Evolutionary conservation across 2,329 filamentous ascomycete species (phyloP).

Genomic region (Fusarium sp.): DNA sequence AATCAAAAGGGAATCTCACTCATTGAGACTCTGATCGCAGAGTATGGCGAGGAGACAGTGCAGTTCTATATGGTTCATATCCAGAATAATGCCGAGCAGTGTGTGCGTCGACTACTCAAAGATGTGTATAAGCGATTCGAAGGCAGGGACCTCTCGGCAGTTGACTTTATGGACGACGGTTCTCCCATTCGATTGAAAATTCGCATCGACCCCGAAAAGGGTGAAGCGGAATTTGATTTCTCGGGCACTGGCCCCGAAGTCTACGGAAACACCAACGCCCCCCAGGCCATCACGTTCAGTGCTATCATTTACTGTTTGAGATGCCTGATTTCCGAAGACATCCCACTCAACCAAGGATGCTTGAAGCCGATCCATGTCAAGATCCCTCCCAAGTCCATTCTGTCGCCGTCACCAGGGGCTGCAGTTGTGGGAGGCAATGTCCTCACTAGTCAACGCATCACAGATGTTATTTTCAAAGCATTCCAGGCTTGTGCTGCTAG

Average conservation of each 20-base stretch:
- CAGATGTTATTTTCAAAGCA: conserved; percentile 66
- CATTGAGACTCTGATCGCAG: conserved; percentile 77
- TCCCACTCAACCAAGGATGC: conserved; percentile 86
- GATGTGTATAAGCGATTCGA: conserved; percentile 75
- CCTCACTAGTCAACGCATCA: conserved; percentile 55
- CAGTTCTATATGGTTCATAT: conserved; percentile 87
- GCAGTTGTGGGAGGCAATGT: conserved; percentile 88
- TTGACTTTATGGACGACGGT: conserved; percentile 87
- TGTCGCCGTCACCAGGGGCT: conserved; percentile 78
- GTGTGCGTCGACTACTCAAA: conserved; percentile 77
- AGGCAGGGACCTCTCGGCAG: conserved; percentile 73
- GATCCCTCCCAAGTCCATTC: conserved; percentile 76
- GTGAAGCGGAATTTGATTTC: conserved; percentile 84
- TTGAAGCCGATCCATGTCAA: conserved; percentile 77
- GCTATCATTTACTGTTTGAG: conserved; percentile 90
- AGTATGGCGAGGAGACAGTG: conserved; percentile 81
- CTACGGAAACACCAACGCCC: conserved; percentile 83
- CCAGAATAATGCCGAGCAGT: conserved; percentile 80
- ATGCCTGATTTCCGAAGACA: conserved; percentile 81
- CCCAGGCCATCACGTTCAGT: conserved; percentile 82
- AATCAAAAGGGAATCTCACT: conserved; percentile 89
- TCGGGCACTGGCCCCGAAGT: conserved; percentile 81
- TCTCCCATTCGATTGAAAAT: conserved; percentile 79
- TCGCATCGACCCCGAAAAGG: conserved; percentile 77
- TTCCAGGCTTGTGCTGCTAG: conserved; percentile 82